Evolutionary conservation across 768 basidiomycete species (phyloP).

Genomic region (Mycena galericulata): DNA sequence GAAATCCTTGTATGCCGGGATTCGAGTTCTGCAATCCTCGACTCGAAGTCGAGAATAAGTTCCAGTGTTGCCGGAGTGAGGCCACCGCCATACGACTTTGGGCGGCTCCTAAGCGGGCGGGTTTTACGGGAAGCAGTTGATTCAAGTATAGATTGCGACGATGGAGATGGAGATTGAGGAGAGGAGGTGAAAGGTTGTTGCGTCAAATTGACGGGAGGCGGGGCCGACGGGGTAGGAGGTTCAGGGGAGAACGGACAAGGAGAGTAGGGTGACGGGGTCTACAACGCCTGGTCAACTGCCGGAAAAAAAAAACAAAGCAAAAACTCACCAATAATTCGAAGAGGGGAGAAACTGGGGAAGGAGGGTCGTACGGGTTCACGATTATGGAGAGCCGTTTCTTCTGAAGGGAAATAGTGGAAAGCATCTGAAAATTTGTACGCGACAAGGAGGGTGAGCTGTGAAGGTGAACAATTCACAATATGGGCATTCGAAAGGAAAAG

Average conservation of each 20-base stretch:
- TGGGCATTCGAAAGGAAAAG: slow-evolving; percentile 8
- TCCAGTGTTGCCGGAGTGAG: slow-evolving; percentile 33
- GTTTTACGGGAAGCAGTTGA: neutral
- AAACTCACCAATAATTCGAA: slow-evolving; percentile 26
- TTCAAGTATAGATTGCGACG: neutral
- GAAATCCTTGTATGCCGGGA: slow-evolving; percentile 35
- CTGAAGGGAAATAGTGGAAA: slow-evolving; percentile 19
- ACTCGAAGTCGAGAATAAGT: slow-evolving; percentile 37
- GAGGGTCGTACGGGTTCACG: slow-evolving; percentile 33
- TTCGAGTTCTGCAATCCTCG: slow-evolving; percentile 39
- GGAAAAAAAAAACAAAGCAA: neutral
- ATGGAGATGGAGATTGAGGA: neutral
- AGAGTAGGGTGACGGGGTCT: slow-evolving; percentile 27
- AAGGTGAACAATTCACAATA: slow-evolving; percentile 15
- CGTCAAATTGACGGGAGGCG: slow-evolving; percentile 4
- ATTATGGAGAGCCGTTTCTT: slow-evolving; percentile 31
- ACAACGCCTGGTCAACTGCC: neutral
- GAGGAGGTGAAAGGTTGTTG: slow-evolving; percentile 19
- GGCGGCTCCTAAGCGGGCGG: slow-evolving; percentile 18
- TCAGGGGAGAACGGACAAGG: slow-evolving; percentile 26
- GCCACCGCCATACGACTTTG: slow-evolving; percentile 37
- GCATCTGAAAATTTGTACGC: slow-evolving; percentile 16
- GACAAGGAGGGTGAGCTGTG: slow-evolving; percentile 6
- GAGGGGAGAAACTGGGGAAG: slow-evolving; percentile 33
- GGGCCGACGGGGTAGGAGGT: slow-evolving; percentile 7